phyloP scores from a whole-genome alignment of 2,329 filamentous ascomycete genomes.

The Aspergillus ochraceoroseus region DNA sequence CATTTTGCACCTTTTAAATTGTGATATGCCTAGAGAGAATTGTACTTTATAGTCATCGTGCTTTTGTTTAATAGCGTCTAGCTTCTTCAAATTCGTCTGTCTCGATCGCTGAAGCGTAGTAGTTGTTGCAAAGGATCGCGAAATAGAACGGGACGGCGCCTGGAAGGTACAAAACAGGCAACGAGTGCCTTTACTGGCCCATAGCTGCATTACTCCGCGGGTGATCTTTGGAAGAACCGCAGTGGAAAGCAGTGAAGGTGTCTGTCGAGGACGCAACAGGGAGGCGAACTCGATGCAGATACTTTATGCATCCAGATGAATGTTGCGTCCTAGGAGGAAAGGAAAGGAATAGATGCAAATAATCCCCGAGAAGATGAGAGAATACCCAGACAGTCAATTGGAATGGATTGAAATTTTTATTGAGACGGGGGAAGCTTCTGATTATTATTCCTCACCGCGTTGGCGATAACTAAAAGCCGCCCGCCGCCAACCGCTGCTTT shows the following conservation, averaged over 20 bases:
- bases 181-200: slow-evolving; percentile 33
- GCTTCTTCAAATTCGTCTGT: slow-evolving; percentile 16
- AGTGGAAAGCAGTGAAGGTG: background rate
- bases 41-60: background rate
- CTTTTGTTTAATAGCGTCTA: background rate
- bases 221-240: background rate
- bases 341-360: background rate
- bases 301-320: no score
- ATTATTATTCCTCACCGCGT: slow-evolving; percentile 10
- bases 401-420: background rate
- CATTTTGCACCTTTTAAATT: background rate
- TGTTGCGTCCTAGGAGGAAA: no score
- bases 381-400: no score
- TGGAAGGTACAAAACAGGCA: slow-evolving; percentile 44
- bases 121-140: slow-evolving; percentile 33
- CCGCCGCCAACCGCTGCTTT: slow-evolving; percentile 13
- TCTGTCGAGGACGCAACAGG: slow-evolving; percentile 2
- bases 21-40: background rate
- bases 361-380: no score
- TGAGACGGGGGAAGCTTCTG: no score
- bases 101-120: slow-evolving; percentile 24
- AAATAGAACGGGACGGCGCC: slow-evolving; percentile 25
- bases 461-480: slow-evolving; percentile 3
- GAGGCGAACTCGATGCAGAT: no score
- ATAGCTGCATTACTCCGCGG: slow-evolving; percentile 39